Evolutionary conservation across 2,329 filamentous ascomycete species (phyloP), one percentile per base, ranked within the genome.

Genomic region (Diaporthe nobilis): DNA sequence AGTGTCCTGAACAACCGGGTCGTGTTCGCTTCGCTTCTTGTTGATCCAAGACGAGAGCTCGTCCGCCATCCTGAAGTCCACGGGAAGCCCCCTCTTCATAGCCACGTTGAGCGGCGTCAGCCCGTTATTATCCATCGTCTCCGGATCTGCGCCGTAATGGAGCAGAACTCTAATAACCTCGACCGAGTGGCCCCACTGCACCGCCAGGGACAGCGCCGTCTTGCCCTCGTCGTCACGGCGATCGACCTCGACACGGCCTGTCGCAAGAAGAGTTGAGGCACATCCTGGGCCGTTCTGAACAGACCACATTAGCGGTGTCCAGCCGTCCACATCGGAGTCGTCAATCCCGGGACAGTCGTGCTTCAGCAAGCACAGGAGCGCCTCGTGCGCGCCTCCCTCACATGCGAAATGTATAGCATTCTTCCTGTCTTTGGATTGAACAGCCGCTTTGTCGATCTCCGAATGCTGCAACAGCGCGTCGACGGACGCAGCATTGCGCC

Each of bases 281-380:
- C 63, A 51, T 31, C 13, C 44, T 15, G 63, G 63, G 44, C 63
- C 31, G 13, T 51, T 51, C 63, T 68, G 44, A 9, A 68, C 47
- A 8, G 63, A 31, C 63, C 63, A 68, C 63, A 68, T 68, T 22
- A 68, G 15, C 31, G 63, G 63, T 6, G 63, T 68, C 63, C 63
- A 68, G 44, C 47, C 47, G 12, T 68, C 63, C 4, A 68, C 44
- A 17, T 68, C 63, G 3, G 44, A 31, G 8, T 68, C 63, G 20
- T 68, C 63, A 22, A 68, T 17, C 20, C 63, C 63, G 31, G 63
- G 63, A 31, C 44, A 51, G 44, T 28, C 44, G 22, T 68, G 63
- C 22, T 44, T 51, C 22, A 68, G 2, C 6, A 68, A 20, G 31
- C 63, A 37, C 4, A 51, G 44, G 4, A 68, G 44, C 20, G 17